Conservation (phyloP, 108 stramenopile species). For the Conticribra guillardii region DNA sequence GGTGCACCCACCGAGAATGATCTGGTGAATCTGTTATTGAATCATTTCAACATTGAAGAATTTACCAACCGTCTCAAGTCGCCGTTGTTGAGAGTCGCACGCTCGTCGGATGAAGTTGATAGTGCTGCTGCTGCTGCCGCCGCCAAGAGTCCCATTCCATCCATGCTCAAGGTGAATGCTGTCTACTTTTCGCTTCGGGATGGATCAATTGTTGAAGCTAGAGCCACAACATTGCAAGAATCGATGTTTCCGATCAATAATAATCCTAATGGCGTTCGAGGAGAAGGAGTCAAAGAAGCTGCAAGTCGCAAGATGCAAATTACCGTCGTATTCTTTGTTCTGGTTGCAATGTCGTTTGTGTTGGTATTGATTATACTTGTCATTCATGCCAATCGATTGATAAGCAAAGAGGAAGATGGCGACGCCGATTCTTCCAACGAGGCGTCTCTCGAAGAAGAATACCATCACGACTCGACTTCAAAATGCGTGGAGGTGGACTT, state of each 20-base stretch:
- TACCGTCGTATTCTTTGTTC: neutral
- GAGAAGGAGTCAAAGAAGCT: neutral
- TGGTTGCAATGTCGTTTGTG: constrained; percentile 5
- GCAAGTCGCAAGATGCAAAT: neutral
- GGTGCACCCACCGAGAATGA: constrained; percentile 20
- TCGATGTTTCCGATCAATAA: neutral
- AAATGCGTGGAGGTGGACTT: neutral
- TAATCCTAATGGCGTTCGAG: neutral
- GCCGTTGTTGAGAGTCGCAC: neutral
- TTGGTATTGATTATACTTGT: constrained; percentile 7
- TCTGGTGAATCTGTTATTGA: constrained; percentile 23
- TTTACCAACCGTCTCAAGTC: constrained; percentile 21
- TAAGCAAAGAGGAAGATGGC: neutral
- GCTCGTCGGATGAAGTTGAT: too few relatives aligned
- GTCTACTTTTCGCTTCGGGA: constrained; percentile 31
- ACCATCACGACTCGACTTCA: neutral
- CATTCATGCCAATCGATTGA: constrained; percentile 2
- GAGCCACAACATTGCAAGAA: neutral
- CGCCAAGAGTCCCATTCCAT: neutral
- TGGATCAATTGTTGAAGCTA: constrained; percentile 21
- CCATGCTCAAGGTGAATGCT: constrained; percentile 37
- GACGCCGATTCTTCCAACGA: neutral
- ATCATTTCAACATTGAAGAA: constrained; percentile 31
- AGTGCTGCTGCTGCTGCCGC: too few relatives aligned
- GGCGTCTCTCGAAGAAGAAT: neutral